Evolutionary conservation across 2,329 filamentous ascomycete genomes (phyloP).

Genomic region (Talaromyces rugulosus): DNA sequence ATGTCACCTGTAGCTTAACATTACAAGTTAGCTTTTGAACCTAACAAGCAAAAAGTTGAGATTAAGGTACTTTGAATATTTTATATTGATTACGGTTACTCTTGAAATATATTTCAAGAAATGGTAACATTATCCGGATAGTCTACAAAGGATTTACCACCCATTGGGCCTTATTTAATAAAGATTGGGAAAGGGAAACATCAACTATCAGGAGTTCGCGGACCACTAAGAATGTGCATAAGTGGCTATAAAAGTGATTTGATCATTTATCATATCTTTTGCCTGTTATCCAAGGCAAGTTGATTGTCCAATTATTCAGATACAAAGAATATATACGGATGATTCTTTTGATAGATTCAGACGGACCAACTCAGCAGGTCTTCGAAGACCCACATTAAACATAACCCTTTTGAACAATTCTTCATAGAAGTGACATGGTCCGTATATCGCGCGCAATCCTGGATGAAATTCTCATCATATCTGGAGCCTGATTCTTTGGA

Average conservation of each 20-base stretch:
- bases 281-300: neutral
- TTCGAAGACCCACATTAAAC: constrained; percentile 3
- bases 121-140: neutral
- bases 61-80: neutral
- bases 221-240: neutral
- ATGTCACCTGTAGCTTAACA: neutral
- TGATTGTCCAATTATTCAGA: neutral
- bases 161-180: no score
- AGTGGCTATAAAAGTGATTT: neutral
- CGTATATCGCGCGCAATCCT: constrained; percentile 2
- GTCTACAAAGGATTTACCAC: neutral
- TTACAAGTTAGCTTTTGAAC: neutral
- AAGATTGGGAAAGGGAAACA: no score
- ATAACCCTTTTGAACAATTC: constrained; percentile 1
- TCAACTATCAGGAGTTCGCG: no score
- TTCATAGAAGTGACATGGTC: constrained; percentile 4
- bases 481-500: constrained; percentile 5
- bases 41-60: neutral
- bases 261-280: neutral
- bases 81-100: neutral
- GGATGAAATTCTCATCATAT: constrained; percentile 1
- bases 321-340: neutral
- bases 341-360: neutral
- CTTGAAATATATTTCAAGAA: neutral
- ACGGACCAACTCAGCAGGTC: constrained; percentile 4